Conservation (phyloP, 2,329 filamentous ascomycete genomes). For the Colletotrichum ledebouriae region DNA sequence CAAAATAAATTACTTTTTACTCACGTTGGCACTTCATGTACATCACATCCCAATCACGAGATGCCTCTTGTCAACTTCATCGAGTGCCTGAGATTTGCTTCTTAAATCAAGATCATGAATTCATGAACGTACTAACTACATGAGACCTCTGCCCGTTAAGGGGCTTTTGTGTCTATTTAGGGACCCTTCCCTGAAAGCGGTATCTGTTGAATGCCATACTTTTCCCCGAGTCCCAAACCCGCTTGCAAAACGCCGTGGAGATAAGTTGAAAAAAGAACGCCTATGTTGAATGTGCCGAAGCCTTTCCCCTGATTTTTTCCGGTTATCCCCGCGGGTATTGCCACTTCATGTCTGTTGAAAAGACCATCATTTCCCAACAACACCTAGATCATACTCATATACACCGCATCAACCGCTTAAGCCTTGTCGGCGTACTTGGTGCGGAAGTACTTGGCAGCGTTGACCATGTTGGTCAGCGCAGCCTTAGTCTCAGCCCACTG, state of each 20-base stretch:
- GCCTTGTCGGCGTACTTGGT: conserved; percentile 75
- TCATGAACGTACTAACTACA: conserved; percentile 39
- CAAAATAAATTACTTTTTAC: conserved; percentile 5
- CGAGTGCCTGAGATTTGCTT: not conserved
- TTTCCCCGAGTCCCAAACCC: conserved; percentile 43
- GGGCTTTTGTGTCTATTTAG: conserved; percentile 42
- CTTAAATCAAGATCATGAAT: conserved; percentile 39
- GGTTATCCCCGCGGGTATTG: conserved; percentile 43
- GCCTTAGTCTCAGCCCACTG: conserved; percentile 99
- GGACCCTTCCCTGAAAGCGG: conserved; percentile 42
- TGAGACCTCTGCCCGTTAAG: conserved; percentile 44
- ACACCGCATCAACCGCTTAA: conserved; percentile 33
- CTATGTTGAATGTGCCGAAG: conserved; percentile 44
- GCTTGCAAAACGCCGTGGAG: conserved; percentile 44
- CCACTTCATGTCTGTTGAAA: conserved; percentile 44
- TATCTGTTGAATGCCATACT: conserved; percentile 44
- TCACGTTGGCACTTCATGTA: not conserved
- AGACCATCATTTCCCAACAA: conserved; percentile 42
- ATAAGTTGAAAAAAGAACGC: conserved; percentile 45
- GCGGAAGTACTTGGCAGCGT: conserved; percentile 97
- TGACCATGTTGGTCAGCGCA: conserved; percentile 95
- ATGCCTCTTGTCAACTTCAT: not conserved
- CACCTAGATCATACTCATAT: conserved; percentile 43
- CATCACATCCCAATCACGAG: too few species aligned
- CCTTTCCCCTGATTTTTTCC: conserved; percentile 41